These are phyloP conservation scores for Articulospora tetracladia DNA, from an alignment of 495 filamentous ascomycete species.

Conservation along the genomic window DNA sequence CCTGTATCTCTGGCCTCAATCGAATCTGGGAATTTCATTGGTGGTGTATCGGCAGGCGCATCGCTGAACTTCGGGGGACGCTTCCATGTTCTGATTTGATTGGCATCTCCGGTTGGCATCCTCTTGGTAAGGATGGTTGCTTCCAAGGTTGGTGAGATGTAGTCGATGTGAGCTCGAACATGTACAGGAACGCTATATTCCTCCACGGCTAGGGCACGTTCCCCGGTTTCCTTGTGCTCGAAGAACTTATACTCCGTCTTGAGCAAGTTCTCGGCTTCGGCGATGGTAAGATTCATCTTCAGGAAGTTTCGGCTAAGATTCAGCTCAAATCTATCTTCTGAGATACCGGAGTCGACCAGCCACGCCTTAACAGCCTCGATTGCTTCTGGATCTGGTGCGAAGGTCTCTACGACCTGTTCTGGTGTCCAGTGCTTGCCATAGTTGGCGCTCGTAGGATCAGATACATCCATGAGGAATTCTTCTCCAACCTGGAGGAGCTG, in stretches of 20 bases:
- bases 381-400: conserved; percentile 7
- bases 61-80: not conserved
- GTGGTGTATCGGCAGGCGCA: not conserved
- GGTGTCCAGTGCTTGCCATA: conserved; percentile 11
- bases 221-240: conserved; percentile 40
- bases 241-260: conserved; percentile 53
- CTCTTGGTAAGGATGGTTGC: conserved; percentile 5
- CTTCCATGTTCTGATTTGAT: conserved; percentile 1
- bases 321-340: conserved; percentile 3
- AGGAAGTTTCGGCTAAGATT: conserved; percentile 9
- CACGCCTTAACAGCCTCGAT: conserved; percentile 11
- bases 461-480: conserved; percentile 30
- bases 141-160: conserved; percentile 17
- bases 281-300: conserved; percentile 40
- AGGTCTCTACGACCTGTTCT: conserved; percentile 9
- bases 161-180: conserved; percentile 18
- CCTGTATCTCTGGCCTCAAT: not conserved
- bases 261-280: conserved; percentile 53
- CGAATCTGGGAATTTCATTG: not conserved
- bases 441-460: conserved; percentile 1
- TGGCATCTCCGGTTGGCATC: not conserved
- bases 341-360: conserved; percentile 12
- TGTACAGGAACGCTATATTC: conserved; percentile 19
- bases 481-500: conserved; percentile 43
- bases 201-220: conserved; percentile 26